Conservation (phyloP, 495 filamentous ascomycete genomes). For the Penicillium cosmopolitanum region DNA sequence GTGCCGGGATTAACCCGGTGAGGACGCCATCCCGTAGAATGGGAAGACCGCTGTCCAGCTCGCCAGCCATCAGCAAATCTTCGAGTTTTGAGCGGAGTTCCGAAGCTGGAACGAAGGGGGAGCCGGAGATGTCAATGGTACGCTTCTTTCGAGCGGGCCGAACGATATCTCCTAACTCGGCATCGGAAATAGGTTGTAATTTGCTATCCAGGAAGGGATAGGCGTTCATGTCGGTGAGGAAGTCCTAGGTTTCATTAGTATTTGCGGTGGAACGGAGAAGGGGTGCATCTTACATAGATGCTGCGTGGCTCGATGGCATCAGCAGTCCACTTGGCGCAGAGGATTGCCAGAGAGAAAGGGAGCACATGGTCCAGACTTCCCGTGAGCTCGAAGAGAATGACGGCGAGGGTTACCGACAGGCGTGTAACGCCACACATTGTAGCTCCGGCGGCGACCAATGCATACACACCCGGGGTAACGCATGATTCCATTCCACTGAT, state of each 20-base stretch:
- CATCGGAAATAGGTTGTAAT: conserved; percentile 83
- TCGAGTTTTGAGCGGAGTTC: conserved; percentile 80
- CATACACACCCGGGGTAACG: conserved; percentile 94
- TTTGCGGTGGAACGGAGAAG: background rate
- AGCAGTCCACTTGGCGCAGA: conserved; percentile 97
- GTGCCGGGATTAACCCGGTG: conserved; percentile 88
- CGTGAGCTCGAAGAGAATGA: conserved; percentile 95
- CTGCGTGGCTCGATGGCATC: conserved; percentile 93
- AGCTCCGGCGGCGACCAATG: conserved; percentile 89
- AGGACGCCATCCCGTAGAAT: conserved; percentile 80
- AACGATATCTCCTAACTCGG: conserved; percentile 83
- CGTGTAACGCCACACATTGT: conserved; percentile 98
- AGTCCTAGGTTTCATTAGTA: conserved; percentile 58
- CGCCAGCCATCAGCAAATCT: conserved; percentile 78
- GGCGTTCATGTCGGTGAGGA: conserved; percentile 94
- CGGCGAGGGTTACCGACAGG: conserved; percentile 89
- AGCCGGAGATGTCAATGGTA: conserved; percentile 84
- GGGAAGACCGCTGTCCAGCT: conserved; percentile 90
- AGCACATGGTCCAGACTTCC: conserved; percentile 93
- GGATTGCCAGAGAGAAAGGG: conserved; percentile 88
- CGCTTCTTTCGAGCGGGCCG: conserved; percentile 71
- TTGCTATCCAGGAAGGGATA: conserved; percentile 97
- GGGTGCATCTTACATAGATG: conserved; percentile 71
- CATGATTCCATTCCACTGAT: conserved; percentile 75
- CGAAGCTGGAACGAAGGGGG: conserved; percentile 73